Evolutionary conservation across 2,329 filamentous ascomycete species (phyloP), one percentile per base, ranked within the genome.

Genomic region (Helotiales sp.): DNA sequence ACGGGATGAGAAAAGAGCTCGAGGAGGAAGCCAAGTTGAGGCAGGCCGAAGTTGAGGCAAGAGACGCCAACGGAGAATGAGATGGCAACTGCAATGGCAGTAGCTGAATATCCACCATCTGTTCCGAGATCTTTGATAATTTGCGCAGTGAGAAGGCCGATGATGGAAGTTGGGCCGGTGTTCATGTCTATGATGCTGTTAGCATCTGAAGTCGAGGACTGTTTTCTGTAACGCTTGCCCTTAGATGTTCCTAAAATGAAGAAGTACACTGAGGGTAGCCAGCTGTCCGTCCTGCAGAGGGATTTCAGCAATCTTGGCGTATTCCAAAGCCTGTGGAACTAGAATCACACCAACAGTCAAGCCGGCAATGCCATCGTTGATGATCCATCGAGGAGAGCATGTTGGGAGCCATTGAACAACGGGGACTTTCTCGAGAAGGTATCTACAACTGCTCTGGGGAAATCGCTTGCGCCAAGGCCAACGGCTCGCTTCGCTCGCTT

Each of bases 1-100:
- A 90, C 86, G 0, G 88, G 88, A 0, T 88, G 82, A 0, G 88
- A 90, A 71, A 91, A 86, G 72, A 89, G 90, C 66, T 91, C 87
- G 22, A 91, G 82, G 2, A 91, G 80, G 73, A 89, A 91, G 0
- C 88, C 88, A 3, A 90, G 83, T 59, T 87, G 88, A 20, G 90
- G 80, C 1, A 90, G 80, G 0, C 88, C 88, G 1, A 90, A 78
- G n/a, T 83, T 80, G 28, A 90, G 81, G 15, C 84, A 80, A 72
- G 87, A 89, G 3, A 89, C 80, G 0, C 89, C 89, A 67, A 89
- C 87, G 78, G 87, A 86, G 75, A 90, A 83, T 20, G 88, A 86
- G 1, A 90, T 83, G 6, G 87, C 87, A 0, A 86, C 86, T 2
- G 87, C 85, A 32, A 90, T 86, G 32, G 85, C 82, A 20, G 85